phyloP scores from a whole-genome alignment of 2,329 filamentous ascomycete genomes.

The Xylaria sp. region DNA sequence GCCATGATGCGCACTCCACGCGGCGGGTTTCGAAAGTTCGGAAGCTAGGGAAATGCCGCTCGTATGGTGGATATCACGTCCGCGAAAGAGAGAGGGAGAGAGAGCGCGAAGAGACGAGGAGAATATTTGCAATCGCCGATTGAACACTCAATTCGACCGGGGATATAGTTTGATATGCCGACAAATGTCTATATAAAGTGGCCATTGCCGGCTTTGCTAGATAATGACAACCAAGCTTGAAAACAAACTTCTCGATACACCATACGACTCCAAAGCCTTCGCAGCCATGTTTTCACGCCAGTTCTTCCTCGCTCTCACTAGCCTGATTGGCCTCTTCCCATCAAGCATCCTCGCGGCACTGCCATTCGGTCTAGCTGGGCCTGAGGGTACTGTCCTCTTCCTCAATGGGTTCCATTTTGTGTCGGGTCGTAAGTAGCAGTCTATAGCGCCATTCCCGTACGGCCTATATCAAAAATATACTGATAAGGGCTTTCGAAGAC shows the following conservation, averaged over 20 bases:
- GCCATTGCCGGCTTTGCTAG: background rate
- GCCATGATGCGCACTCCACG: background rate
- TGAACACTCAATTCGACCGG: background rate
- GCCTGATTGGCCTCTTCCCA: conserved; percentile 5
- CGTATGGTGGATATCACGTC: background rate
- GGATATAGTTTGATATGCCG: background rate
- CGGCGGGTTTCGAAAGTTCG: background rate
- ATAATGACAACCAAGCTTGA: background rate
- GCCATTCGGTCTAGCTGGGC: conserved; percentile 19
- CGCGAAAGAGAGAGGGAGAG: background rate
- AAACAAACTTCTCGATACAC: background rate
- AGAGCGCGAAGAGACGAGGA: background rate
- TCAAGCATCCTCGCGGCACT: conserved; percentile 7
- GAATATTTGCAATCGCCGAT: background rate
- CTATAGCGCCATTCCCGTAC: background rate
- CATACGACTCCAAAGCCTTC: background rate
- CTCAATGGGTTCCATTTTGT: conserved; percentile 25
- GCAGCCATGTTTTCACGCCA: conserved; percentile 13
- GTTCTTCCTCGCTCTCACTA: background rate
- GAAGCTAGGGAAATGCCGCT: background rate
- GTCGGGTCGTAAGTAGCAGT: conserved; percentile 21
- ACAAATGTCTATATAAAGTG: conserved; percentile 15
- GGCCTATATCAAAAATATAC: background rate
- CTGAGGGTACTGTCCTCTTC: conserved; percentile 5
- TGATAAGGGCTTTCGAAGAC: conserved; percentile 17